These are phyloP conservation scores for Tetracladium maxilliforme DNA, from an alignment of 2,329 filamentous ascomycete species.

Conservation along the genomic window DNA sequence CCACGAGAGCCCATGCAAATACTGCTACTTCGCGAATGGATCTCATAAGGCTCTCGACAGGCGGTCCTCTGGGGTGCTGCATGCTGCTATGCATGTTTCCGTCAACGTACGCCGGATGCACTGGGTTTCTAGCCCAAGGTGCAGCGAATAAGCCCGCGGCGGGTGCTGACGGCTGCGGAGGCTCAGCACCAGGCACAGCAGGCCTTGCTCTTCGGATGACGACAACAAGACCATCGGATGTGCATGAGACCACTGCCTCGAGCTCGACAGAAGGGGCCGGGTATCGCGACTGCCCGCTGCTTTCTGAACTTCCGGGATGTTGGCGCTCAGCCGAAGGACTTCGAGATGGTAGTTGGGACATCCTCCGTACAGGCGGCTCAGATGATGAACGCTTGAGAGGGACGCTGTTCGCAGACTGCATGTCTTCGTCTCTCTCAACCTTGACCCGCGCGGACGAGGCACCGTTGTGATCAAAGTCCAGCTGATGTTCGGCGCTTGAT, in stretches of 20 bases:
- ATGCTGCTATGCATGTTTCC: slow-evolving; percentile 26
- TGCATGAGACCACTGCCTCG: slow-evolving; percentile 83
- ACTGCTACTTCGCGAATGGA: slow-evolving; percentile 74
- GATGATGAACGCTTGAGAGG: slow-evolving; percentile 19
- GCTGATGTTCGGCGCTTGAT: slow-evolving; percentile 12
- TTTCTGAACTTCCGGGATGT: slow-evolving; percentile 8
- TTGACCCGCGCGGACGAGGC: not conserved
- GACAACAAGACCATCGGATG: slow-evolving; percentile 75
- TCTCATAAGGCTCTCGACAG: slow-evolving; percentile 53
- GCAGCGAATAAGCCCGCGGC: slow-evolving; percentile 61
- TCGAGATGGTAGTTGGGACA: slow-evolving; percentile 13
- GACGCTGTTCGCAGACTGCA: slow-evolving; percentile 25
- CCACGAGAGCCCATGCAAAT: slow-evolving; percentile 73
- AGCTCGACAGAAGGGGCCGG: slow-evolving; percentile 45
- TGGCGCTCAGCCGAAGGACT: slow-evolving; percentile 2
- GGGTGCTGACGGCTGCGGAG: slow-evolving; percentile 29
- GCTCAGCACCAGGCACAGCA: slow-evolving; percentile 44
- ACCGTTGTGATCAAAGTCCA: slow-evolving; percentile 14
- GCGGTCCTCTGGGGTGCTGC: slow-evolving; percentile 33
- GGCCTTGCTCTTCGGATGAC: slow-evolving; percentile 63
- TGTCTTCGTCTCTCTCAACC: slow-evolving; percentile 3
- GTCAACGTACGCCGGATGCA: slow-evolving; percentile 23
- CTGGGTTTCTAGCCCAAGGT: slow-evolving; percentile 60
- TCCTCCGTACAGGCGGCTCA: slow-evolving; percentile 27
- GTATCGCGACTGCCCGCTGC: slow-evolving; percentile 6